Evolutionary conservation across 139 green algal genomes (phyloP).

Genomic region (Chlamydomonas sp.): DNA sequence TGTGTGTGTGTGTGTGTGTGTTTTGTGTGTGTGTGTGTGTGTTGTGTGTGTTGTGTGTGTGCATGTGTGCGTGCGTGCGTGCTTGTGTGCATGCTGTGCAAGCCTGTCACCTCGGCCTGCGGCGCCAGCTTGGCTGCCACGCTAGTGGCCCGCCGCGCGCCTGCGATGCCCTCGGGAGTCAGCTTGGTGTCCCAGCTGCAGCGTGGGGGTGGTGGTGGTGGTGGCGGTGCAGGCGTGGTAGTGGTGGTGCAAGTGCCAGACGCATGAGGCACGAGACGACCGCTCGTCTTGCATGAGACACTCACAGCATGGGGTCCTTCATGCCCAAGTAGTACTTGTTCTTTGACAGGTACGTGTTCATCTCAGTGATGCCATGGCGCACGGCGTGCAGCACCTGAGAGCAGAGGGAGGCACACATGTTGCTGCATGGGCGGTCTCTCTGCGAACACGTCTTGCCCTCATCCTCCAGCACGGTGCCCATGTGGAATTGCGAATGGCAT

Average conservation of each 20-base stretch:
- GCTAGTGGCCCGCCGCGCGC: background rate
- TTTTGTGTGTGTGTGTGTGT: too few relatives aligned
- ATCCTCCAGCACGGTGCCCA: too few relatives aligned
- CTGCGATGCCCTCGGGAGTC: background rate
- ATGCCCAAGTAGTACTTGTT: background rate
- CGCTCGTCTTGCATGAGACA: too few relatives aligned
- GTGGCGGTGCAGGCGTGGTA: background rate
- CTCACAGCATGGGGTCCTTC: conserved; percentile 10
- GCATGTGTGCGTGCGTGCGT: too few relatives aligned
- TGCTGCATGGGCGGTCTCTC: background rate
- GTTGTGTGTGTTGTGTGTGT: too few relatives aligned
- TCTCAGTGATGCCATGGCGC: conserved; percentile 16
- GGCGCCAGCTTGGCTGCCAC: background rate
- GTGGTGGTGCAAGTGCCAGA: background rate
- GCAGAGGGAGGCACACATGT: background rate
- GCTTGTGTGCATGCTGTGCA: too few relatives aligned
- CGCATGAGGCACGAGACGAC: too few relatives aligned
- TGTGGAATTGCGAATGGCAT: too few relatives aligned
- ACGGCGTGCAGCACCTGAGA: conserved; percentile 15
- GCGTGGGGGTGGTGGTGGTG: background rate
- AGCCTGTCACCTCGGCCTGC: conserved; percentile 6
- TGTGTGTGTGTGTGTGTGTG: too few relatives aligned
- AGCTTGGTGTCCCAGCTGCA: conserved; percentile 4
- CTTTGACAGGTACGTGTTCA: conserved; percentile 9
- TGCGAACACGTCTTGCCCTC: too few relatives aligned